Evolutionary conservation across 352 stramenopile species (phyloP), one percentile per base, ranked within the genome.

Genomic region (Pythium oligandrum): DNA sequence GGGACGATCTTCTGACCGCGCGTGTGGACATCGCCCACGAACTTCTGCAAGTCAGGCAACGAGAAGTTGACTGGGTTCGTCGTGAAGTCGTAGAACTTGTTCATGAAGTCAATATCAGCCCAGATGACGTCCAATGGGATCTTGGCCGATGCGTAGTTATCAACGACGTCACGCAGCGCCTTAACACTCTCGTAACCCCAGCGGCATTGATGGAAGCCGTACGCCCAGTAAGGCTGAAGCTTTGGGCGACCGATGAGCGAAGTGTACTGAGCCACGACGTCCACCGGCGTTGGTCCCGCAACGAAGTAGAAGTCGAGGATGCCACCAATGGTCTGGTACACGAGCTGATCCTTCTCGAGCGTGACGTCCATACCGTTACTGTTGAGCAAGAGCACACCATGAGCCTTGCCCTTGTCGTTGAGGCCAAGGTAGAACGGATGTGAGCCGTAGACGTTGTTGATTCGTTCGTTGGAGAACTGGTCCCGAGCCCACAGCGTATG

Each of bases 1-100:
- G 77, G 75, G 7, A 93, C 73, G 43, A 84, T 91, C 44, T 87
- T 76, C 47, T 86, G 77, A 12, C 66, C 73, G 10, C 55, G 55
- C 7, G 56, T 46, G 57, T 91, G 80, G 35, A 92, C 46, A n/a
- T 85, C 67, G 0, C 67, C 32, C 7, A 92, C 33, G 9, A 83
- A 59, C 38, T 62, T 63, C 8, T 43, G n/a, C 47, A 83, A 56
- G 40, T 78, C 58, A 0, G 37, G 40, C 43, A 57, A 4, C 2
- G 60, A 44, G 40, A 83, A 87, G 61, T 80, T 74, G 10, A 64
- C 57, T 4, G 68, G 61, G 53, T 82, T 67, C n/a, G 73, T 61
- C 36, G 76, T 85, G 54, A 87, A 87, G 62, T 86, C 75, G 51
- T 75, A 49, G 52, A 68, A 77, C 34, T 56, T 55, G 48, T 83